Conservation (phyloP, 208 protist species). For the Herpetomonas tarakana region DNA sequence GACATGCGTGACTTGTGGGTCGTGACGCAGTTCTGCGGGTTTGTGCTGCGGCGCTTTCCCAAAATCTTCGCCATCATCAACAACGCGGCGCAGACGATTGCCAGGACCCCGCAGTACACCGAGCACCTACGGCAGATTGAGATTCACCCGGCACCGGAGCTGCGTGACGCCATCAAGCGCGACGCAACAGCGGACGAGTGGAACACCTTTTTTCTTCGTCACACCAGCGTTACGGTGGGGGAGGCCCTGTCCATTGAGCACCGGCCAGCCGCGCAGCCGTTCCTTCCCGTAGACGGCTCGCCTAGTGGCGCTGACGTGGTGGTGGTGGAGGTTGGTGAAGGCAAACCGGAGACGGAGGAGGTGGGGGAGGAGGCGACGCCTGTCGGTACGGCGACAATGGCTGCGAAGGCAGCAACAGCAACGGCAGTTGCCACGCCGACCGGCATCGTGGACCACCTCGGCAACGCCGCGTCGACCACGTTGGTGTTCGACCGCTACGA, state of each 20-base stretch:
- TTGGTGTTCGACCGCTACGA: slow-evolving; percentile 89
- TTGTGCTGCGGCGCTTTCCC: slow-evolving; percentile 53
- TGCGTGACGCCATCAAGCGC: slow-evolving; percentile 45
- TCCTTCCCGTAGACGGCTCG: slow-evolving; percentile 16
- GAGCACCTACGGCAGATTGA: slow-evolving; percentile 76
- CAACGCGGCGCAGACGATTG: slow-evolving; percentile 98
- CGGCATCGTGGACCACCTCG: slow-evolving; percentile 11
- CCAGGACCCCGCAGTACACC: slow-evolving; percentile 92
- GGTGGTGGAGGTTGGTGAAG: not conserved
- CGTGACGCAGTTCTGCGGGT: slow-evolving; percentile 92
- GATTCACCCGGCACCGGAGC: slow-evolving; percentile 28
- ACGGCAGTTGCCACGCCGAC: not conserved
- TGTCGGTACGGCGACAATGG: not conserved
- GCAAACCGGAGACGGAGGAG: not conserved
- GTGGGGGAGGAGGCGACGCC: not conserved
- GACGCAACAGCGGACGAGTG: slow-evolving; percentile 57
- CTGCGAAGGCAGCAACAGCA: not conserved
- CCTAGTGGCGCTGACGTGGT: not conserved
- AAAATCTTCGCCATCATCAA: slow-evolving; percentile 95
- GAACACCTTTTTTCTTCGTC: slow-evolving; percentile 74
- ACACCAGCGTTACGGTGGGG: slow-evolving; percentile 76
- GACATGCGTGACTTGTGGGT: slow-evolving; percentile 94
- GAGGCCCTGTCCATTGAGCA: slow-evolving; percentile 63
- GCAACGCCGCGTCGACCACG: slow-evolving; percentile 14
- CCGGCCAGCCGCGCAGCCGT: slow-evolving; percentile 43